phyloP scores from a whole-genome alignment of 2,329 filamentous ascomycete genomes.

The Metarhizium album region DNA sequence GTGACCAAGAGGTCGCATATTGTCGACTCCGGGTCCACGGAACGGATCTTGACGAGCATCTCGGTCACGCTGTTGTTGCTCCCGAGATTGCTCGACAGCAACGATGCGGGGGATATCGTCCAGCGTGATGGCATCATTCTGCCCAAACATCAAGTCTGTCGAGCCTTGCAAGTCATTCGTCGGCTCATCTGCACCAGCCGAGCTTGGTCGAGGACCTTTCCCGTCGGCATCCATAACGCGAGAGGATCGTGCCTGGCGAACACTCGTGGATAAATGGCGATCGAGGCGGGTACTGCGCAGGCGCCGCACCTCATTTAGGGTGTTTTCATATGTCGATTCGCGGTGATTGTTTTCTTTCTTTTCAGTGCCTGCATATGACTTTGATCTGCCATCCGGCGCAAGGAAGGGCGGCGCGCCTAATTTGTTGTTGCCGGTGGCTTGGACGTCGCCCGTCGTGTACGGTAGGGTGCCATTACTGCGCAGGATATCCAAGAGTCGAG shows the following conservation, averaged over 20 bases:
- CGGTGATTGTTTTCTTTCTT: constrained; percentile 42
- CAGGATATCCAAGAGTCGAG: constrained; percentile 77
- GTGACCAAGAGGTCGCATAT: constrained; percentile 52
- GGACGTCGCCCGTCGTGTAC: constrained; percentile 56
- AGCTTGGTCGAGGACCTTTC: constrained; percentile 61
- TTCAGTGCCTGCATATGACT: constrained; percentile 53
- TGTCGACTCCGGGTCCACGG: constrained; percentile 36
- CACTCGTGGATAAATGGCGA: constrained; percentile 85
- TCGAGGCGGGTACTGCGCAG: constrained; percentile 89
- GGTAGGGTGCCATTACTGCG: constrained; percentile 73
- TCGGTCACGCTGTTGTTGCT: constrained; percentile 60
- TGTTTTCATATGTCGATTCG: constrained; percentile 83
- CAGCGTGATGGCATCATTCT: constrained; percentile 82
- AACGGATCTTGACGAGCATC: constrained; percentile 51
- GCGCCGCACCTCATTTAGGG: constrained; percentile 86
- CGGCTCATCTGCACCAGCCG: constrained; percentile 50
- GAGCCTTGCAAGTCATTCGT: constrained; percentile 34
- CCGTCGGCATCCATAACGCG: constrained; percentile 65
- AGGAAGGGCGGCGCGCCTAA: constrained; percentile 28
- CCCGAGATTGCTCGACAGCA: constrained; percentile 86
- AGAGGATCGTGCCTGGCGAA: constrained; percentile 81
- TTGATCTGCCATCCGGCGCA: constrained; percentile 59
- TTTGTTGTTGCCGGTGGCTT: constrained; percentile 6
- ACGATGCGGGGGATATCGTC: constrained; percentile 96
- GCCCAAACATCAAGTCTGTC: constrained; percentile 75